Conservation (phyloP, 805 yeast species). For the Lipomyces sp. region DNA sequence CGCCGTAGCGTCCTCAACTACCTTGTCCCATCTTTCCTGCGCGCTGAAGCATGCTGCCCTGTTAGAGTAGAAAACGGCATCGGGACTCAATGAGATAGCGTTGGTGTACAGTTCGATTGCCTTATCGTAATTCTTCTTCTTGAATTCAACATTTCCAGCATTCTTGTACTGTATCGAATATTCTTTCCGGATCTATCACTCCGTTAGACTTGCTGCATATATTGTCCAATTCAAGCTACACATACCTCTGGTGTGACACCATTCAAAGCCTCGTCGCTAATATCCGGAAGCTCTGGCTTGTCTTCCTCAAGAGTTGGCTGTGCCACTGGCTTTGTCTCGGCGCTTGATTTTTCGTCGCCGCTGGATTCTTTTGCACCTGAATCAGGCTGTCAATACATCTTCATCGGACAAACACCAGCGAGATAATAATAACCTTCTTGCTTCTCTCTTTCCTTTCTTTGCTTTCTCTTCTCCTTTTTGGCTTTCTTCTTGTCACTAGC, state of each 20-base stretch:
- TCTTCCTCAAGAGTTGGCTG: conserved; percentile 12
- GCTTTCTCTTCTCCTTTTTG: conserved; percentile 34
- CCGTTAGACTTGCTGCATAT: not conserved
- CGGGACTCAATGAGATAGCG: conserved; percentile 71
- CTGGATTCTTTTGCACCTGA: conserved; percentile 8
- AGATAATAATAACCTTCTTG: conserved; percentile 19
- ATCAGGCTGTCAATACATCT: not conserved
- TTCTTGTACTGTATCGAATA: conserved; percentile 77
- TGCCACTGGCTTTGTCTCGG: conserved; percentile 10
- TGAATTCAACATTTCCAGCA: conserved; percentile 84
- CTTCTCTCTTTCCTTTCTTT: conserved; percentile 27
- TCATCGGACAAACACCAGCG: not conserved
- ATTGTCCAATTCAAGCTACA: not conserved
- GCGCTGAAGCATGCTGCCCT: conserved; percentile 96
- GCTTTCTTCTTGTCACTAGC: conserved; percentile 28
- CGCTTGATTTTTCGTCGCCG: not conserved
- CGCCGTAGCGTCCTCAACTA: conserved; percentile 81
- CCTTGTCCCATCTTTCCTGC: conserved; percentile 76
- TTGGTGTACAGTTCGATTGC: conserved; percentile 80
- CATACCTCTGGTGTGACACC: conserved; percentile 51
- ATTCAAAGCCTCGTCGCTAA: conserved; percentile 38
- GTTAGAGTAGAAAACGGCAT: conserved; percentile 91
- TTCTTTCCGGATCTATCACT: conserved; percentile 49
- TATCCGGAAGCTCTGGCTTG: conserved; percentile 22
- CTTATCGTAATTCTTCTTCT: conserved; percentile 65